Base-by-base conservation (phyloP, 1,284 basidiomycete species). In the Wallemia mellicola region DNA sequence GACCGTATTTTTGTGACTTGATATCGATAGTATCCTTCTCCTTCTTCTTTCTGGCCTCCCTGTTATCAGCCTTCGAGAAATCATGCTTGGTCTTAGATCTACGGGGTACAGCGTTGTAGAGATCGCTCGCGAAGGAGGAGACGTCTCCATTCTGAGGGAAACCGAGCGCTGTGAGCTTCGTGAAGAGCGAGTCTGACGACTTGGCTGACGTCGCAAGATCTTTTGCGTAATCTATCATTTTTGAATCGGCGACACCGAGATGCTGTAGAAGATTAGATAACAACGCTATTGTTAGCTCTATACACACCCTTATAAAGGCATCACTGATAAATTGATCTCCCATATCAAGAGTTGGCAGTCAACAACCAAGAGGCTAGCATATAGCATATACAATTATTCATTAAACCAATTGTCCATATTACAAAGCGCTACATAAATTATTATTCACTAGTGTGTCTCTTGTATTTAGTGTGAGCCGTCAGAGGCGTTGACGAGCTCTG, bases 141-240 rank as follows among this genome's bases (percentile, higher is more conserved):
- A 85, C 80, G 60, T 83, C 83, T 5, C 82, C 68, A 1, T 80
- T 82, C 65, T 83, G 77, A 58, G 85, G 81, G 33, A 96, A 75
- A 62, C 91, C 89, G 60, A 81, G 79, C 27, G 77, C 74, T 62
- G 81, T 74, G 54, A 96, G 79, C 2, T 81, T 74, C 27, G 76
- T 65, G 67, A 87, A 87, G 33, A 95, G 77, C 54, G 77, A 77
- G 32, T 85, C 80, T 11, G 85, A 75, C 5, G 82, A 79, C 68
- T 89, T 88, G 60, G 87, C 77, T 38, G 81, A 80, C 2, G 82
- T 77, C 19, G 88, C 88, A 11, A 57, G 11, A 26, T 57, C 55
- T n/a, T 57, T 57, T 2, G 55, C 55, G 27, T 57, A 57, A 5
- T 26, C 55, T 14, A 57, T 25, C 55, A 57, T 57, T 17, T 57